A percentile compares a stretch with the other conserved stretches of the same genome.
phyloP scores from a whole-genome alignment of 208 protist species.

The Trypanosoma caninum region DNA sequence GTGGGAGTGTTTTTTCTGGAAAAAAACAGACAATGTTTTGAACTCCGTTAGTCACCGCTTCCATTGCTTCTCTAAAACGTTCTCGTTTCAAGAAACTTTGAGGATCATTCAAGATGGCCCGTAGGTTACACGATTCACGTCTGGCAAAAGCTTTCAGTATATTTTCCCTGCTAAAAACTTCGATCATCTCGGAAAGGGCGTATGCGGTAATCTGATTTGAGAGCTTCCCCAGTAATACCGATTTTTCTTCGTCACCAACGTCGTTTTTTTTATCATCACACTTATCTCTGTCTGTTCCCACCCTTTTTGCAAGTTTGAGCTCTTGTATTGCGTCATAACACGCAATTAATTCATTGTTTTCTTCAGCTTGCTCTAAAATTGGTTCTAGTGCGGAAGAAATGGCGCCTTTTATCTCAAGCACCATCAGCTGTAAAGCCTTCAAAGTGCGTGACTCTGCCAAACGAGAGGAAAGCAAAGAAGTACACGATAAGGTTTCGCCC shows the following conservation, averaged over 20 bases:
- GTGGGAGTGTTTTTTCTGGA: conserved; percentile 41
- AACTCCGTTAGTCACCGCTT: conserved; percentile 11
- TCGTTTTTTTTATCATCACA: conserved; percentile 6
- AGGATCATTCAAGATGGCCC: conserved; percentile 2
- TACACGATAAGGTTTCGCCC: background rate
- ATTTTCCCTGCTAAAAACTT: conserved; percentile 13
- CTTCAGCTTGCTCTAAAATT: conserved; percentile 16
- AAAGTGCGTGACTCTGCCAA: conserved; percentile 9
- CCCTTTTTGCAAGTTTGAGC: conserved; percentile 26
- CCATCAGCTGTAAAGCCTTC: conserved; percentile 19
- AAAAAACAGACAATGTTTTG: conserved; percentile 43
- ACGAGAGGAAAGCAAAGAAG: too few species aligned
- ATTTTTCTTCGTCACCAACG: background rate
- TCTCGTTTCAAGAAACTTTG: conserved; percentile 7
- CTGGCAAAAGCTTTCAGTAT: conserved; percentile 23
- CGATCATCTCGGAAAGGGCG: conserved; percentile 9
- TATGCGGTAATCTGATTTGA: conserved; percentile 13
- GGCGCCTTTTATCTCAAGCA: conserved; percentile 10
- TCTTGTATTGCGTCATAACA: conserved; percentile 38
- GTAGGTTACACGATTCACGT: conserved; percentile 15
- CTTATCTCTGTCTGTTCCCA: background rate
- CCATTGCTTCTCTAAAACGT: conserved; percentile 19
- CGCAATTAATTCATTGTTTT: conserved; percentile 33
- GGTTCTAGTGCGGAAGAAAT: conserved; percentile 12
- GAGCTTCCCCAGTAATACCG: conserved; percentile 8